phyloP scores from a whole-genome alignment of 345 rosid genomes.

The Euphorbia tirucalli region DNA sequence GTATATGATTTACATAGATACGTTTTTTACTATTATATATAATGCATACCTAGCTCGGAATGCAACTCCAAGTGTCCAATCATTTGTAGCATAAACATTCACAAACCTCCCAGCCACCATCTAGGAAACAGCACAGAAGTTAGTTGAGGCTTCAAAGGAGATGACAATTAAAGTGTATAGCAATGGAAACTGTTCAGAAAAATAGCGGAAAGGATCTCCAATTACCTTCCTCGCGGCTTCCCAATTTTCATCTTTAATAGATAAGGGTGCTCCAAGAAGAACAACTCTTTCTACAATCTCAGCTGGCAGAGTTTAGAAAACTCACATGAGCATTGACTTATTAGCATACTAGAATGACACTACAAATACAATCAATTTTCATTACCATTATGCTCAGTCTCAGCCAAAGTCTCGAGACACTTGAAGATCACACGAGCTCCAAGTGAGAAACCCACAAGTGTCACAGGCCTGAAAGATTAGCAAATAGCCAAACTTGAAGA shows the following conservation, averaged over 20 bases:
- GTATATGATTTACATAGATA: neutral
- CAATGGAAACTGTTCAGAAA: neutral
- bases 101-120: slow-evolving; percentile 98
- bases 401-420: slow-evolving; percentile 79
- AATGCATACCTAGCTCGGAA: slow-evolving; percentile 85
- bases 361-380: neutral
- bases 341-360: neutral
- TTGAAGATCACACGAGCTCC: slow-evolving; percentile 92
- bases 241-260: slow-evolving; percentile 84
- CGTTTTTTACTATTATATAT: neutral
- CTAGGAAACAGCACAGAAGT: slow-evolving; percentile 42
- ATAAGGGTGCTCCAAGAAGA: slow-evolving; percentile 87
- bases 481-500: slow-evolving; percentile 8
- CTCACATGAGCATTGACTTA: slow-evolving; percentile 16
- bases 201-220: slow-evolving; percentile 4
- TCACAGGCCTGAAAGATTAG: slow-evolving; percentile 68
- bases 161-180: neutral
- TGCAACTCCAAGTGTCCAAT: slow-evolving; percentile 95
- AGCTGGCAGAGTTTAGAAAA: slow-evolving; percentile 46
- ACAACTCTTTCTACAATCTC: slow-evolving; percentile 90
- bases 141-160: neutral
- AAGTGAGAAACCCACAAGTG: slow-evolving; percentile 85
- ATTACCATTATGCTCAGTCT: slow-evolving; percentile 75
- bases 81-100: slow-evolving; percentile 80
- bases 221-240: slow-evolving; percentile 78